Base-by-base conservation (phyloP, 805 yeast species). In the Limtongia smithiae region DNA sequence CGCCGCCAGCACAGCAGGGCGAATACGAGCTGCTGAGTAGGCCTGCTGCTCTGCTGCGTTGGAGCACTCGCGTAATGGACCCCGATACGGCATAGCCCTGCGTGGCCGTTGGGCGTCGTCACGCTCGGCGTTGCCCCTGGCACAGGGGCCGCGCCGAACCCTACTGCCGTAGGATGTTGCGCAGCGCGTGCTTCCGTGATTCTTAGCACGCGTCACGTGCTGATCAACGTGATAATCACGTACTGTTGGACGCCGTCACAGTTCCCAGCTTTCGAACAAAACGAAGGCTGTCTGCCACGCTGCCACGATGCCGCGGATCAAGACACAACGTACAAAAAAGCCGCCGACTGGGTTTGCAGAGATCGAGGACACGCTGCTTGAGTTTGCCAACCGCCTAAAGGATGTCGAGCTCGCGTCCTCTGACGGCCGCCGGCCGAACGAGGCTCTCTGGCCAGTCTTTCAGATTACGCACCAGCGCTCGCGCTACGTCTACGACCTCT, bases 301-400 rank as follows among this genome's bases (percentile, higher is more conserved):
- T 31, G 21, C 1, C 12, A 46, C 11, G 15, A 79, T 79, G 83
- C 74, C 81, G 14, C 75, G 72, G 44, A 64, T 71, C 44, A 67
- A 63, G 50, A 67, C 73, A 1, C 67, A 63, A 37, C 66, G 79
- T 36, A 67, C 71, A 34, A 76, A 74, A 51, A 67, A 69, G 30
- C 82, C 90, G 0, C 96, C 96, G 0, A 80, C 74, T 2, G 96
- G 91, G 4, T 88, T 75, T 63, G 77, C 74, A 2, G 81, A 80
- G 58, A 75, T 89, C 11, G 79, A 79, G 54, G 82, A 85, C 1
- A 82, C 90, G 0, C 61, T 88, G 14, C 65, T 67, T 1, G 82
- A 82, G 48, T 83, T 83, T 57, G 77, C 74, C 17, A 69, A 70
- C 20, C 76, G 78, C 54, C 67, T 87, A 52, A 81, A 80, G 64